Conservation (phyloP, 225 moss, liverwort and hornwort genomes). For the Polytrichum formosum region DNA sequence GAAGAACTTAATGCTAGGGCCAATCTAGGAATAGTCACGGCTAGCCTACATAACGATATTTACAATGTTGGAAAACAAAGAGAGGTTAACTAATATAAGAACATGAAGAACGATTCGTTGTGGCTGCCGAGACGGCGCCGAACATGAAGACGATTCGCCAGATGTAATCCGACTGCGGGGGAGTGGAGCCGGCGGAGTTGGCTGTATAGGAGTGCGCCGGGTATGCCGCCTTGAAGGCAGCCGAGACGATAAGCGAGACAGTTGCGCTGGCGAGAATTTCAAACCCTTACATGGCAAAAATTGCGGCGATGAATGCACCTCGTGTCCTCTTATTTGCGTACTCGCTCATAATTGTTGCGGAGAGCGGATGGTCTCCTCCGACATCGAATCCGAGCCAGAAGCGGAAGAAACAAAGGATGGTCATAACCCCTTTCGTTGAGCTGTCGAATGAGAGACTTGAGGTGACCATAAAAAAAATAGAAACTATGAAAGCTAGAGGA, state of each 20-base stretch:
- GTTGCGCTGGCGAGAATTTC: conserved; percentile 44
- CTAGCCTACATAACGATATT: too few relatives aligned
- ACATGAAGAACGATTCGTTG: too few relatives aligned
- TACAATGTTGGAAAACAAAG: too few relatives aligned
- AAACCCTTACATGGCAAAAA: conserved; percentile 16
- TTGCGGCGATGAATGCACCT: conserved; percentile 46
- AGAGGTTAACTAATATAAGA: too few relatives aligned
- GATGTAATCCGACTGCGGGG: conserved; percentile 29
- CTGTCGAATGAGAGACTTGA: conserved; percentile 43
- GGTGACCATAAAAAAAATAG: too few relatives aligned
- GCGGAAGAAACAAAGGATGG: conserved; percentile 50
- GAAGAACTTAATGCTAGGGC: too few relatives aligned
- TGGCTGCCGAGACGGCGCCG: conserved; percentile 27
- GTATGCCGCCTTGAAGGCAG: conserved; percentile 21
- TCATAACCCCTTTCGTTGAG: conserved; percentile 47
- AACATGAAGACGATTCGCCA: conserved; percentile 54
- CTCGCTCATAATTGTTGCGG: conserved; percentile 45
- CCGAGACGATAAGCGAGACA: conserved; percentile 26
- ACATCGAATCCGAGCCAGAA: conserved; percentile 41
- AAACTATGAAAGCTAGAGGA: too few relatives aligned
- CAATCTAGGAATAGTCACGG: too few relatives aligned
- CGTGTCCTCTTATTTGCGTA: conserved; percentile 44
- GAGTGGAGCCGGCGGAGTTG: conserved; percentile 24
- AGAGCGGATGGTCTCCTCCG: conserved; percentile 13
- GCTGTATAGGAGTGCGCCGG: conserved; percentile 24